Percentiles rank a stretch among this genome's conserved stretches.
phyloP scores from a whole-genome alignment of 352 stramenopile species.

The Bremia lactucae region DNA sequence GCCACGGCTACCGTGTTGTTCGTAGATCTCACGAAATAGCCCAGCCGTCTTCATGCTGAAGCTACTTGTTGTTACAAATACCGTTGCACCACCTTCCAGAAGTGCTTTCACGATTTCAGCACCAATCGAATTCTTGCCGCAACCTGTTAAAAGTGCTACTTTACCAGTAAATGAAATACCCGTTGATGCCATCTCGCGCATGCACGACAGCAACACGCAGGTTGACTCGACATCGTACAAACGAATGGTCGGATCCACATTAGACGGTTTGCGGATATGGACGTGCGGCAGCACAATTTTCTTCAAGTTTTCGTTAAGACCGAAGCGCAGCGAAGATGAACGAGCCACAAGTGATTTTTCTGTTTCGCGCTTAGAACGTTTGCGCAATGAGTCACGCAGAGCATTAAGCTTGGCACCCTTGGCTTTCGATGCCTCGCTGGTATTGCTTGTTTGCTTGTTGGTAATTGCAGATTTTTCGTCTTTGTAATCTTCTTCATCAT shows the following conservation, averaged over 20 bases:
- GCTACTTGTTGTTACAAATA: conserved; percentile 80
- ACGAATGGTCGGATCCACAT: conserved; percentile 67
- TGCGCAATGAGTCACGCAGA: conserved; percentile 44
- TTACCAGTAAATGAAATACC: conserved; percentile 82
- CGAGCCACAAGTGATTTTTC: conserved; percentile 30
- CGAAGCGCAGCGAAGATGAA: conserved; percentile 35
- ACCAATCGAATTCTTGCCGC: conserved; percentile 77
- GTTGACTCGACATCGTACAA: conserved; percentile 78
- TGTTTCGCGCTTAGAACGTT: conserved; percentile 21
- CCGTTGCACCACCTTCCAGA: conserved; percentile 72
- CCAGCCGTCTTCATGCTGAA: conserved; percentile 44
- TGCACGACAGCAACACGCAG: conserved; percentile 62
- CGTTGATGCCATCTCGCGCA: conserved; percentile 76
- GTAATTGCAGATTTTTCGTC: conserved; percentile 1
- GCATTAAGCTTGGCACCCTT: not conserved
- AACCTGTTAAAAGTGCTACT: conserved; percentile 78
- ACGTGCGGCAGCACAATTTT: conserved; percentile 59
- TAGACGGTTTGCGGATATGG: conserved; percentile 64
- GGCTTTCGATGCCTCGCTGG: not conserved
- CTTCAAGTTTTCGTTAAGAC: conserved; percentile 55
- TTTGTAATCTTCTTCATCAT: conserved; percentile 27
- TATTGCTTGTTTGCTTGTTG: not conserved
- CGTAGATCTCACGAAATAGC: conserved; percentile 75
- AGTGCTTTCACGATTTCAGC: conserved; percentile 77
- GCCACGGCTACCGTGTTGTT: conserved; percentile 72